These are phyloP conservation scores for Poterioochromonas sp. DNA, from an alignment of 352 stramenopile genomes.

Conservation along the genomic window DNA sequence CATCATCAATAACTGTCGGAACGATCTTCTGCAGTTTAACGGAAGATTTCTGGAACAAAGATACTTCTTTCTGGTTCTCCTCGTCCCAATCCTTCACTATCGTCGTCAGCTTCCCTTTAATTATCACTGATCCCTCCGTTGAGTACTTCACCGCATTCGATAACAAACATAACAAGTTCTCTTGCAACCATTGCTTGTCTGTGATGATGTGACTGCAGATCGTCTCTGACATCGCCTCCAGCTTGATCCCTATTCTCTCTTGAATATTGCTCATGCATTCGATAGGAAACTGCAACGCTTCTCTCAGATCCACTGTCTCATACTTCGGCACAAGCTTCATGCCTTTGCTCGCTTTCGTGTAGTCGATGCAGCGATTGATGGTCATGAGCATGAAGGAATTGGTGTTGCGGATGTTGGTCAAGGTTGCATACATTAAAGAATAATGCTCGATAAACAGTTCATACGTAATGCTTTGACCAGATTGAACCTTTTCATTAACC, in stretches of 20 bases:
- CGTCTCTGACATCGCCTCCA: neutral
- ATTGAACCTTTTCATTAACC: neutral
- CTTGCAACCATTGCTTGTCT: constrained; percentile 27
- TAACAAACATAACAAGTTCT: constrained; percentile 19
- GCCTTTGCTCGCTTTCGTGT: neutral
- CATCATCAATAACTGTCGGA: neutral
- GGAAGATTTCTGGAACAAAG: constrained; percentile 1
- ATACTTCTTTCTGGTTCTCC: constrained; percentile 8
- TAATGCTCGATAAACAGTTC: neutral
- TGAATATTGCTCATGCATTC: neutral
- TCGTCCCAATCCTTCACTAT: constrained; percentile 6
- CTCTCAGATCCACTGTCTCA: neutral
- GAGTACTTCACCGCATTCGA: constrained; percentile 29
- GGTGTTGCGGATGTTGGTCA: neutral
- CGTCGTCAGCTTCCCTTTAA: neutral
- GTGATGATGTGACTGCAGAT: constrained; percentile 8
- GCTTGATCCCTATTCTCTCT: neutral
- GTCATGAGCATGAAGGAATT: constrained; percentile 22
- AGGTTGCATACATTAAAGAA: neutral
- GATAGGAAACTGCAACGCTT: constrained; percentile 3
- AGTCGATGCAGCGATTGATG: constrained; percentile 19
- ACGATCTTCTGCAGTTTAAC: neutral
- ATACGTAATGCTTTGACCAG: neutral
- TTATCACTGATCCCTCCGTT: neutral
- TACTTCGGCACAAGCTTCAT: neutral